These are phyloP conservation scores for Entomophthora muscae DNA, from an alignment of 371 early-diverging fungal species.

Conservation along the genomic window DNA sequence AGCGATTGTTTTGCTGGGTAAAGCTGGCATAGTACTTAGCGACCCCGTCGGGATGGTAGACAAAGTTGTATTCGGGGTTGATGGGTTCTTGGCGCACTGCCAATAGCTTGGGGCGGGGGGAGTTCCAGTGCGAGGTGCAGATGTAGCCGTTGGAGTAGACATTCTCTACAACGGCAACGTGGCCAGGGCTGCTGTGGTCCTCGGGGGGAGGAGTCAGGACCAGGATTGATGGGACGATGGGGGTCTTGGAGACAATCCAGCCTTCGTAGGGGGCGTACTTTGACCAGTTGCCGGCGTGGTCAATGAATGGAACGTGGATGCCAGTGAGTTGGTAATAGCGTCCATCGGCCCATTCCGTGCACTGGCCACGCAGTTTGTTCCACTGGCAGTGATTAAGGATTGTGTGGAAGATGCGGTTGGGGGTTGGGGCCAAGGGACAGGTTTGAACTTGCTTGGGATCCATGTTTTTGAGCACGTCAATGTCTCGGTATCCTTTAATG, in stretches of 20 bases:
- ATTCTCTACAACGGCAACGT: conserved; percentile 7
- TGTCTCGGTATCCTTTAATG: no score
- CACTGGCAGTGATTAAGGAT: no score
- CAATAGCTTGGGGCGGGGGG: no score
- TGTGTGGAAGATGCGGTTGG: no score
- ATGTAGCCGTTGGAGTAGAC: neutral
- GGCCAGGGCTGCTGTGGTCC: neutral
- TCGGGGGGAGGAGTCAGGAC: neutral
- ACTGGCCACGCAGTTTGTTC: conserved; percentile 1
- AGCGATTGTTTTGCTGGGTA: no score
- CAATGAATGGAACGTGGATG: neutral
- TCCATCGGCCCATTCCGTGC: conserved; percentile 10
- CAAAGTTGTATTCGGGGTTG: no score
- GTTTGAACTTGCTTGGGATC: no score
- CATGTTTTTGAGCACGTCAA: no score
- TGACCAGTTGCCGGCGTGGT: neutral
- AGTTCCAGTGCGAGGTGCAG: conserved; percentile 4
- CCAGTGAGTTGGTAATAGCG: conserved; percentile 6
- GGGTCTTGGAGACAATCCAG: conserved; percentile 5
- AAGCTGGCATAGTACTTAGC: no score
- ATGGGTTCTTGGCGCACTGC: no score
- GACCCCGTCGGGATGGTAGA: no score
- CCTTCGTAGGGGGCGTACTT: neutral
- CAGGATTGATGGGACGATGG: conserved; percentile 2
- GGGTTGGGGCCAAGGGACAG: no score